phyloP scores from a whole-genome alignment of 208 protist species.

The Strigomonas oncopelti region DNA sequence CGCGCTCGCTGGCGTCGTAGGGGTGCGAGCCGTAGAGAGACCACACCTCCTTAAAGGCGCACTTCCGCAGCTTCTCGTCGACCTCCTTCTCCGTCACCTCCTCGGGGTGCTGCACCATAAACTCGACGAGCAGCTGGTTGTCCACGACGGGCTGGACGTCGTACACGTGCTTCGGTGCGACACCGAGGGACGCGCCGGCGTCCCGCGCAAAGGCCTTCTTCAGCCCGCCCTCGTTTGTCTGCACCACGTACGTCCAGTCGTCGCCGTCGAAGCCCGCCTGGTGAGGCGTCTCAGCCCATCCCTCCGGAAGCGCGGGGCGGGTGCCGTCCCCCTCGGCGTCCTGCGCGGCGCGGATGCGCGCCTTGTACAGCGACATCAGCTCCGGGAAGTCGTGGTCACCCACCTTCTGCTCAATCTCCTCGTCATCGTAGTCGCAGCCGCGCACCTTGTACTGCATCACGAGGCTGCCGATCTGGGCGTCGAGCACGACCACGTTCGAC shows the following conservation, averaged over 20 bases:
- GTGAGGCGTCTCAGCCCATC: conserved; percentile 20
- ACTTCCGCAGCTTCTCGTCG: conserved; percentile 29
- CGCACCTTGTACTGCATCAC: conserved; percentile 17
- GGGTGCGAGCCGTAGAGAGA: conserved; percentile 45
- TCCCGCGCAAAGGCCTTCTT: conserved; percentile 25
- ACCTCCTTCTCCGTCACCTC: conserved; percentile 28
- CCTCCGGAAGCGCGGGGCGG: conserved; percentile 4
- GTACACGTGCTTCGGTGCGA: conserved; percentile 34
- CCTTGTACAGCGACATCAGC: conserved; percentile 6
- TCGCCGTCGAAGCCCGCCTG: conserved; percentile 51
- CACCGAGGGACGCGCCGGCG: conserved; percentile 27
- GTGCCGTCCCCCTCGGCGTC: conserved; percentile 12
- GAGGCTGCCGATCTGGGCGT: conserved; percentile 16
- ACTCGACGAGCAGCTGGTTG: conserved; percentile 38
- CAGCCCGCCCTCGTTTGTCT: conserved; percentile 30
- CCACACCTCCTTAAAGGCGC: conserved; percentile 47
- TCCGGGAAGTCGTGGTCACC: conserved; percentile 16
- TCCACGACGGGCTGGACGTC: conserved; percentile 21
- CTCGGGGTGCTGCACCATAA: conserved; percentile 40
- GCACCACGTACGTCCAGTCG: conserved; percentile 57
- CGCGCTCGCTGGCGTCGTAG: conserved; percentile 24
- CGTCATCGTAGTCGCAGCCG: conserved; percentile 20
- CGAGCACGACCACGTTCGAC: conserved; percentile 34
- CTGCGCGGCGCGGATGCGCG: conserved; percentile 4
- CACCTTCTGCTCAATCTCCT: conserved; percentile 27